phyloP scores from a whole-genome alignment of 139 green algal genomes.

The Closterium sp. region DNA sequence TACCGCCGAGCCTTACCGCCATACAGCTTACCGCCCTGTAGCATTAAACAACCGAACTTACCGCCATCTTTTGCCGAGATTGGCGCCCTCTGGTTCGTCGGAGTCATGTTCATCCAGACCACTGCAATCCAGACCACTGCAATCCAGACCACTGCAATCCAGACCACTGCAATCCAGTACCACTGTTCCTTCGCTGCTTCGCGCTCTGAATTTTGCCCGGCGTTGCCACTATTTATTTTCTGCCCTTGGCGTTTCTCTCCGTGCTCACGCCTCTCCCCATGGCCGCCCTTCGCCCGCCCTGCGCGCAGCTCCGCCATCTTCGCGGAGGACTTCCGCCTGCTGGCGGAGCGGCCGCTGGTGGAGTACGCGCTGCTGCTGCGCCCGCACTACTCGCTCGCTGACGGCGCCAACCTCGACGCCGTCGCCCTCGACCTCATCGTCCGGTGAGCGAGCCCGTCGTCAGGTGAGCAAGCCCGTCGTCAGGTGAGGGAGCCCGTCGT shows the following conservation, averaged over 20 bases:
- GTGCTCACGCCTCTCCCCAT: neutral
- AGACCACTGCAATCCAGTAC: neutral
- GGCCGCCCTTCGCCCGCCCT: neutral
- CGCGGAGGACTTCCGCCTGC: constrained; percentile 16
- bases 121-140: no score
- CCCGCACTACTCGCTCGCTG: neutral
- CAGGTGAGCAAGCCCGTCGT: no score
- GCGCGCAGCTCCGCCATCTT: constrained; percentile 8
- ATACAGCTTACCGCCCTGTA: no score
- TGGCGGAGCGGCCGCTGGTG: constrained; percentile 7
- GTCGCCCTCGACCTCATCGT: constrained; percentile 7
- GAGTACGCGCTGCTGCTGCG: constrained; percentile 13
- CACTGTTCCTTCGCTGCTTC: neutral
- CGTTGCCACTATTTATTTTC: no score
- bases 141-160: no score
- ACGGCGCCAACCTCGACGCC: neutral
- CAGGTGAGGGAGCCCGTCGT: neutral
- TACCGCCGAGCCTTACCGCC: no score
- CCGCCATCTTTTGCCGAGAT: no score
- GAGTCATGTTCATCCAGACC: no score
- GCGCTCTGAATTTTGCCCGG: neutral
- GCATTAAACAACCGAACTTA: no score
- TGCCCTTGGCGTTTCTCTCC: no score
- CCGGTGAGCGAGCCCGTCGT: neutral
- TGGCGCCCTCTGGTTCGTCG: no score